Base-by-base conservation (phyloP, 2,329 filamentous ascomycete species). In the Apiospora aurea region DNA sequence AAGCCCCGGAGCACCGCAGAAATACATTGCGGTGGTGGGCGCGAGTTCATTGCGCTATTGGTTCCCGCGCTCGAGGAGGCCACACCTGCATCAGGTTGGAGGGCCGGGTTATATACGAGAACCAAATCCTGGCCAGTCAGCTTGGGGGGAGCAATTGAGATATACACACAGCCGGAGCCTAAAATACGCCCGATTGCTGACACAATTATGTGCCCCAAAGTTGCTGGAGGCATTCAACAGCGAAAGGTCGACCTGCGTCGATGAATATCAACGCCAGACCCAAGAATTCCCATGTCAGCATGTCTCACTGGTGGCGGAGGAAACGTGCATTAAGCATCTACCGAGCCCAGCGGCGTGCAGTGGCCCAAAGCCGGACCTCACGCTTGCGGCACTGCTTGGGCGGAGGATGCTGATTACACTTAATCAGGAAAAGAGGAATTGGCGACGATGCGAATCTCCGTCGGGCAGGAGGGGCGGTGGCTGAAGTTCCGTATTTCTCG, bases 401-500 rank as follows among this genome's bases (percentile, higher is more conserved):
- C 21, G 57, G 18, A 38, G 29, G 53, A 21, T 61, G 21, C 29
- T 21, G 26, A 61, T 38, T 34, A 34, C 53, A 61, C 6, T 61
- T 61, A 61, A 61, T 38, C 34, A 61, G 21, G 67, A 43, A 38
- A 38, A 38, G 67, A 53, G n/a, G 47, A 69, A 29, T 49, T 43
- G 38, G 67, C 44, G 67, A 47, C 10, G 26, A 29, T 26, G 29
- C 29, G 29, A 34, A 61, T 61, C 21, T 61, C 53, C 53, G 53
- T 16, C 8, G 16, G 13, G 18, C 10, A n/a, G 34, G 57, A 64
- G 57, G 57, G 57, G 57, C 57, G 57, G 57, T 41, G 57, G 57
- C 57, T 64, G 51, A 41, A 64, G 57, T 64, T 64, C 57, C 57
- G 57, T 64, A 21, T 64, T 64, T 64, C 21, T 64, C 34, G 57